phyloP scores from a whole-genome alignment of 23 red algal genomes.

The Chondrus crispus region DNA sequence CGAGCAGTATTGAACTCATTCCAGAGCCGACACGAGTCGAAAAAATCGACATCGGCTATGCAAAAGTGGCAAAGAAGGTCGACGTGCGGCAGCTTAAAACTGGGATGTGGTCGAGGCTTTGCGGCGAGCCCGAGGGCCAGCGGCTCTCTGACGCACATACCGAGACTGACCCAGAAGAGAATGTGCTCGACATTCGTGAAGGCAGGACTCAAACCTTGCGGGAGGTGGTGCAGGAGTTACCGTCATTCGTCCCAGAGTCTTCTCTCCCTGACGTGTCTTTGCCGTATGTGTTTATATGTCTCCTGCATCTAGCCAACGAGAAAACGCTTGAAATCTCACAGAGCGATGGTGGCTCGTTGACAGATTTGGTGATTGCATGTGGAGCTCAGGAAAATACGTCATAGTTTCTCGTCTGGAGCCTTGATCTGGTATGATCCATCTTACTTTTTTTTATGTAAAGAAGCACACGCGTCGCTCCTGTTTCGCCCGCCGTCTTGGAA shows the following conservation, averaged over 20 bases:
- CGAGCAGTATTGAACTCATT: conserved; percentile 2
- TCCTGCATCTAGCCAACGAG: conserved; percentile 98
- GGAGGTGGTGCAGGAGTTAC: conserved; percentile 21
- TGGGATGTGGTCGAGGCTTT: conserved; percentile 75
- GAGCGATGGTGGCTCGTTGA: neutral
- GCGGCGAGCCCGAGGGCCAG: neutral
- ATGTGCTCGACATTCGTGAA: neutral
- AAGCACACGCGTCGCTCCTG: no score
- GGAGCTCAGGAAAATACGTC: no score
- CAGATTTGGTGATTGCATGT: conserved; percentile 27
- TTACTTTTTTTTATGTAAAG: no score
- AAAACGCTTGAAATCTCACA: conserved; percentile 51
- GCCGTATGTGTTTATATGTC: conserved; percentile 90
- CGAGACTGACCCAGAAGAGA: neutral
- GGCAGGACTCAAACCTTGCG: conserved; percentile 14
- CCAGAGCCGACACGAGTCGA: conserved; percentile 57
- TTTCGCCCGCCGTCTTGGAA: no score
- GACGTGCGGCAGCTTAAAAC: conserved; percentile 87
- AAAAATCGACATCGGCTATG: conserved; percentile 76
- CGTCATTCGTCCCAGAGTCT: neutral
- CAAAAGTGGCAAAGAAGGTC: conserved; percentile 89
- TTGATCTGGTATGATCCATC: no score
- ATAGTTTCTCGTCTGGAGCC: no score
- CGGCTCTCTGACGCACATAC: neutral
- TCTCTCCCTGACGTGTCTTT: conserved; percentile 69